phyloP scores from a whole-genome alignment of 2,329 filamentous ascomycete genomes.

The Atkinsonella hypoxylon region DNA sequence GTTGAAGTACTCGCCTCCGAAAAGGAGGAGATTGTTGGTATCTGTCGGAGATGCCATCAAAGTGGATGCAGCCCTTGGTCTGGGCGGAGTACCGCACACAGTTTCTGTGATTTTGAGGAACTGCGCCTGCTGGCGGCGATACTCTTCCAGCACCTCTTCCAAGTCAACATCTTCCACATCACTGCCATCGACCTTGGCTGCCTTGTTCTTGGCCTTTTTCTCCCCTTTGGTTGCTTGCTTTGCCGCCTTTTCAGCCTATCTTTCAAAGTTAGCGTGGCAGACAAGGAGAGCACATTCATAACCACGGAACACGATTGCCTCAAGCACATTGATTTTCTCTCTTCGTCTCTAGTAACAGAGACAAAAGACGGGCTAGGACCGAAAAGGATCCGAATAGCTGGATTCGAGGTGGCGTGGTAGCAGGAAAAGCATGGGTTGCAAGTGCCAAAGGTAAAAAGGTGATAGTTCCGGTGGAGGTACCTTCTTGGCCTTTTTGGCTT shows the following conservation, averaged over 20 bases:
- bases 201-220: constrained; percentile 66
- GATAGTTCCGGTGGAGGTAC: constrained; percentile 16
- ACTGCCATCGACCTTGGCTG: constrained; percentile 63
- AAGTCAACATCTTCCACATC: constrained; percentile 89
- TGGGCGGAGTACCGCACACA: constrained; percentile 57
- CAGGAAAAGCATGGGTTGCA: constrained; percentile 5
- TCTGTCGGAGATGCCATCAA: constrained; percentile 78
- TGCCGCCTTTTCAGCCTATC: constrained; percentile 48
- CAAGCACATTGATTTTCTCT: too few species aligned
- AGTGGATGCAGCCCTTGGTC: constrained; percentile 66
- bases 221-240: constrained; percentile 87
- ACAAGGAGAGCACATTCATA: neutral
- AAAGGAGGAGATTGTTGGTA: constrained; percentile 77
- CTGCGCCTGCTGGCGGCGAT: constrained; percentile 82
- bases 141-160: constrained; percentile 85
- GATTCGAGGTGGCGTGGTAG: neutral
- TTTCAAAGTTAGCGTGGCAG: neutral
- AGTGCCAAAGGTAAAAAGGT: neutral
- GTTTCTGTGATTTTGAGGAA: constrained; percentile 90
- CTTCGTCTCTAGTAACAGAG: neutral
- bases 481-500: constrained; percentile 39
- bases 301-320: neutral
- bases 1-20: constrained; percentile 93
- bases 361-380: too few species aligned
- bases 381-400: too few species aligned